Conservation (phyloP, 2,329 filamentous ascomycete species). For the Colletotrichum falcatum region DNA sequence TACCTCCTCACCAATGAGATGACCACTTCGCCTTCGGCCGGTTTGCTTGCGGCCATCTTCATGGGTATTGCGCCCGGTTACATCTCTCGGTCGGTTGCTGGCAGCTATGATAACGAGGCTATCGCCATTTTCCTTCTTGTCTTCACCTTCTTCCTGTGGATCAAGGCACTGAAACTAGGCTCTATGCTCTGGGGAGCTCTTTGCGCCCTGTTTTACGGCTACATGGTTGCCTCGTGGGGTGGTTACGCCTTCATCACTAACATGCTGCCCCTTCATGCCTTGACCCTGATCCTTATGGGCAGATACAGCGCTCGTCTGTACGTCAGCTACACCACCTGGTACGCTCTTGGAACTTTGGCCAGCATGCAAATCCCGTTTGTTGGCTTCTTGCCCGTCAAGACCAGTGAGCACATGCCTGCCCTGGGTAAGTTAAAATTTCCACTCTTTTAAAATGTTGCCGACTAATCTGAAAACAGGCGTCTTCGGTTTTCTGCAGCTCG, state of each 20-base stretch:
- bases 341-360: conserved; percentile 92
- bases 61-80: conserved; percentile 99
- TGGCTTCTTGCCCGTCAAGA: conserved; percentile 94
- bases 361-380: conserved; percentile 99
- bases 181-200: conserved; percentile 97
- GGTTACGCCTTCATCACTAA: conserved; percentile 99
- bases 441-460: neutral
- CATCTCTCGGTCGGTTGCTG: conserved; percentile 96
- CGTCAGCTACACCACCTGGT: conserved; percentile 98
- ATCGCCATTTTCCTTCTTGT: conserved; percentile 99
- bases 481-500: conserved; percentile 93
- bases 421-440: conserved; percentile 70
- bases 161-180: conserved; percentile 96
- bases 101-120: conserved; percentile 99
- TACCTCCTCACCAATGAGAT: conserved; percentile 98
- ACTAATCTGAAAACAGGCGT: conserved; percentile 70
- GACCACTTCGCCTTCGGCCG: conserved; percentile 93
- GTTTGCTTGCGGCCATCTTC: conserved; percentile 92
- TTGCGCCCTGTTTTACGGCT: conserved; percentile 96
- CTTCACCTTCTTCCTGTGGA: conserved; percentile 99
- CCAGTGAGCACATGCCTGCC: conserved; percentile 98
- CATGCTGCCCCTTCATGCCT: conserved; percentile 91
- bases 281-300: conserved; percentile 96
- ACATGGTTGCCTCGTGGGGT: conserved; percentile 99
- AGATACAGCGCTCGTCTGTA: conserved; percentile 94